These are phyloP conservation scores for Cytospora chrysosperma DNA, from an alignment of 2,329 filamentous ascomycete species.

Conservation along the genomic window DNA sequence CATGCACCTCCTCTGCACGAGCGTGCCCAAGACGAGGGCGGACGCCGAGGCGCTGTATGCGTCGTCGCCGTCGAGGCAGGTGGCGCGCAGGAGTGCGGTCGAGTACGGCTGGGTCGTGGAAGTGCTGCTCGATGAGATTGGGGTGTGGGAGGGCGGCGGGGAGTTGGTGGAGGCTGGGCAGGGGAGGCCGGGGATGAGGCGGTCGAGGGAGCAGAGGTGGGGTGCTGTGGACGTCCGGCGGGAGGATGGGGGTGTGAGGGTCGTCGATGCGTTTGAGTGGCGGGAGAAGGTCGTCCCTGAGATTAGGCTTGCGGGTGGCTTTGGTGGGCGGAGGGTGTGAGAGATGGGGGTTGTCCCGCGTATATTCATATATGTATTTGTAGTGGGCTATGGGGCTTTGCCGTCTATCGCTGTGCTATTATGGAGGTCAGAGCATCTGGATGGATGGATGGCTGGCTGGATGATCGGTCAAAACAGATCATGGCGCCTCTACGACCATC, in stretches of 20 bases:
- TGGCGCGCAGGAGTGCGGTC: conserved; percentile 17
- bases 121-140: conserved; percentile 51
- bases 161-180: too few relatives aligned
- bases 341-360: neutral
- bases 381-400: neutral
- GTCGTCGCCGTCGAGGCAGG: conserved; percentile 4
- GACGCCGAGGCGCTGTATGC: conserved; percentile 41
- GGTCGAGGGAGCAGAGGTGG: conserved; percentile 54
- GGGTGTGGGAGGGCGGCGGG: conserved; percentile 39
- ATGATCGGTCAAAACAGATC: neutral
- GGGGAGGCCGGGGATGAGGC: conserved; percentile 33
- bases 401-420: neutral
- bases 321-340: conserved; percentile 19
- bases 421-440: neutral
- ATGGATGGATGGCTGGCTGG: too few relatives aligned
- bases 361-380: too few relatives aligned
- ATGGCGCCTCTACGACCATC: conserved; percentile 33
- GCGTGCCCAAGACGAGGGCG: conserved; percentile 39
- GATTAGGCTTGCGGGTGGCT: conserved; percentile 19
- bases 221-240: conserved; percentile 43
- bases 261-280: conserved; percentile 41
- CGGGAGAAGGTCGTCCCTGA: neutral
- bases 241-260: conserved; percentile 30
- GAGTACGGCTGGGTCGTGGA: conserved; percentile 47
- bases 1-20: conserved; percentile 52